A percentile compares a stretch with the other conserved stretches of the same genome.
Evolutionary conservation across 2,329 filamentous ascomycete genomes (phyloP).

Genomic region (Cercospora brassicicola): DNA sequence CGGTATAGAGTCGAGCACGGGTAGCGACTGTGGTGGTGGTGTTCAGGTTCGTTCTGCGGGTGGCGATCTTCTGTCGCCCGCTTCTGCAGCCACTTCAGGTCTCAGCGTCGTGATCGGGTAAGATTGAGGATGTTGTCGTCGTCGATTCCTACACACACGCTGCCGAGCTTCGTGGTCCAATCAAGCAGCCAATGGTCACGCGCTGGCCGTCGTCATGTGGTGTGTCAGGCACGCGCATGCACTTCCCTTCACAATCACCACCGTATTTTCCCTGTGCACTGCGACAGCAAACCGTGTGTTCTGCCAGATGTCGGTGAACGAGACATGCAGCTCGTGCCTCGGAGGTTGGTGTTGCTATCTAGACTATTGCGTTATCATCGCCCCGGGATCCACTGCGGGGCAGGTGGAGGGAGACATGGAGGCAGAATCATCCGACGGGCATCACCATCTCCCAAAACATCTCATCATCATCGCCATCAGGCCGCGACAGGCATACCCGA

Average conservation of each 20-base stretch:
- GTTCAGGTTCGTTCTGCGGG: not conserved
- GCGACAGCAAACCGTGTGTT: not conserved
- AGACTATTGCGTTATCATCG: slow-evolving; percentile 2
- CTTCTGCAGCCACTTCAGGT: not conserved
- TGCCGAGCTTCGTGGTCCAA: not conserved
- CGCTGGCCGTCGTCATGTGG: not conserved
- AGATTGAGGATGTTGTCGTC: not conserved
- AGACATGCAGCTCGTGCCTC: not conserved
- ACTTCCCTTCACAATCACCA: not conserved
- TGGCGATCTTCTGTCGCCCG: not conserved
- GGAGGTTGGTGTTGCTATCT: not conserved
- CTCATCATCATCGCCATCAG: not conserved
- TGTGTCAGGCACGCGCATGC: not conserved
- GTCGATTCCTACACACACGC: not conserved
- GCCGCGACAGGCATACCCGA: not conserved
- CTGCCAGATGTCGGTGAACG: slow-evolving; percentile 1
- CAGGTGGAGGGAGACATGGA: not conserved
- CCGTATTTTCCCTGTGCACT: not conserved
- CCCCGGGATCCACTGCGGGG: not conserved
- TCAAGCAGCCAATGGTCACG: not conserved
- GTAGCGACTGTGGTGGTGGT: not conserved
- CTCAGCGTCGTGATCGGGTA: not conserved
- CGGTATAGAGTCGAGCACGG: not conserved
- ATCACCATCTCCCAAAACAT: not conserved
- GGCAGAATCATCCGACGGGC: not conserved